Conservation (phyloP, 371 early-diverging fungal genomes). For the Apophysomyces trapeziformis region DNA sequence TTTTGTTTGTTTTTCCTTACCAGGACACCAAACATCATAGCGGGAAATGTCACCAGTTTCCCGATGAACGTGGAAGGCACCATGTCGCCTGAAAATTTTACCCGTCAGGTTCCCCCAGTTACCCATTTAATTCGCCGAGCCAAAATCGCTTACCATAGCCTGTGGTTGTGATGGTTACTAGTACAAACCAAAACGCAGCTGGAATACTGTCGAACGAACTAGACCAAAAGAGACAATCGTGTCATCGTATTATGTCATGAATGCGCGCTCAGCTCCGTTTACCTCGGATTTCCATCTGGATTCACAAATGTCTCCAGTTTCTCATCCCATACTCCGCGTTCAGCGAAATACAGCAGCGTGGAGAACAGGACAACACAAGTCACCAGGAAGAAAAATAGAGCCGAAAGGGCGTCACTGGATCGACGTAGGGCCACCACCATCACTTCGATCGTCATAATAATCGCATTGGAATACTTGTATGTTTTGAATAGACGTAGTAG, state of each 20-base stretch:
- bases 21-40: conserved; percentile 85
- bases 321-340: conserved; percentile 83
- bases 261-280: conserved; percentile 4
- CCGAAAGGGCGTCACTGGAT: conserved; percentile 78
- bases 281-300: conserved; percentile 64
- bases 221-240: conserved; percentile 11
- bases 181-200: conserved; percentile 81
- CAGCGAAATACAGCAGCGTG: conserved; percentile 84
- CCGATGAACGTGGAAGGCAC: conserved; percentile 85
- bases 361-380: conserved; percentile 78
- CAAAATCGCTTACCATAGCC: conserved; percentile 67
- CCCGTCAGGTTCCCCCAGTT: not conserved
- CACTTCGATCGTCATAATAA: conserved; percentile 82
- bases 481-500: conserved; percentile 82
- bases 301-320: conserved; percentile 73
- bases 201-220: conserved; percentile 84
- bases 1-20: conserved; percentile 29
- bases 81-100: conserved; percentile 61
- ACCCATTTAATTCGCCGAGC: too few species aligned
- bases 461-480: conserved; percentile 77
- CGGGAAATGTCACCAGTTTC: conserved; percentile 82
- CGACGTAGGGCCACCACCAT: conserved; percentile 83
- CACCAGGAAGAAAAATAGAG: conserved; percentile 78
- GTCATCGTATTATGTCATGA: not conserved
- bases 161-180: conserved; percentile 87